phyloP scores from a whole-genome alignment of 768 basidiomycete species.

The Tylopilus vinaceipallidus region DNA sequence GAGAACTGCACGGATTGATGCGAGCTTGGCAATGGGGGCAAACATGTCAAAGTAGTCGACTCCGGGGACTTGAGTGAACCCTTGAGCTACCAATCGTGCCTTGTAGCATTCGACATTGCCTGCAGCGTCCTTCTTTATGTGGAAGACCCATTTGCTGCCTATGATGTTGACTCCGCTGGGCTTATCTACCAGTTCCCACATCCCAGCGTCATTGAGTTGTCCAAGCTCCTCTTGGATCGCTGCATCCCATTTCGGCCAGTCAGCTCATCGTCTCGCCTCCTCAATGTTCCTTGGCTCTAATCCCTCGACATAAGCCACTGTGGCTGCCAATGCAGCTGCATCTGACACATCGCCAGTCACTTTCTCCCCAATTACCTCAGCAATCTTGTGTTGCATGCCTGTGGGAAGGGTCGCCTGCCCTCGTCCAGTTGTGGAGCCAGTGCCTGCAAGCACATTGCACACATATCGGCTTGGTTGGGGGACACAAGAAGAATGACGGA shows the following conservation, averaged over 20 bases:
- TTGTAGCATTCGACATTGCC: no score
- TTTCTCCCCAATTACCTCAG: no score
- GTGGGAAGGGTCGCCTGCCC: no score
- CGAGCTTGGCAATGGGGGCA: neutral
- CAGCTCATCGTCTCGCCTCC: neutral
- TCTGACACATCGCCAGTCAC: no score
- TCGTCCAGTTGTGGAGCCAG: neutral
- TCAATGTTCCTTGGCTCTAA: neutral
- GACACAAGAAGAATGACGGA: neutral
- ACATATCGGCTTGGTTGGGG: neutral
- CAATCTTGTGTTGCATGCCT: no score
- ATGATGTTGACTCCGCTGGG: neutral
- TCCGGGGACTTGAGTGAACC: neutral
- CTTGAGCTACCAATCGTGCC: no score
- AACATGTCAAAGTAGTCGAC: constrained; percentile 4
- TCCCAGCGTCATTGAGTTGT: neutral
- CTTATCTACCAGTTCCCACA: neutral
- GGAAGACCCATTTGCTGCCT: constrained; percentile 5
- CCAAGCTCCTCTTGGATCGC: neutral
- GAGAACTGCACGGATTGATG: neutral
- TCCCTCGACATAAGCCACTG: neutral
- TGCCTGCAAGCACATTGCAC: neutral
- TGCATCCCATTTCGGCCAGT: neutral
- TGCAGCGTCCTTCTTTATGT: neutral
- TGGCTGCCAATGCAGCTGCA: neutral